Percentiles rank a stretch among this genome's conserved stretches.
Evolutionary conservation across 768 basidiomycete species (phyloP).

Genomic region (Leucosporidium yakuticum): DNA sequence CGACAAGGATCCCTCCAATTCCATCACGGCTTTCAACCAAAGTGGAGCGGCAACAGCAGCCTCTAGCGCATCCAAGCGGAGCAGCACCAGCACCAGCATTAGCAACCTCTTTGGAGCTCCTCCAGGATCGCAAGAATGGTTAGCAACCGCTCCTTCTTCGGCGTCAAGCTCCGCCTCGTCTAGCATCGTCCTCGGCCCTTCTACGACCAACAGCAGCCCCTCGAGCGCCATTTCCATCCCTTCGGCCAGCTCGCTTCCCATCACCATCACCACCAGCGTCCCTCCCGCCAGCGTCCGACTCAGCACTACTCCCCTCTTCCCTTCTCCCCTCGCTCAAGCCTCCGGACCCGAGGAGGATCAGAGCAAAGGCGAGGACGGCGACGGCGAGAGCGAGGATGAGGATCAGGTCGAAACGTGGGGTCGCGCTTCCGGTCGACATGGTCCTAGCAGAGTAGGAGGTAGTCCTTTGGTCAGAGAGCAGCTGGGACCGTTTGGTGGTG

Average conservation of each 20-base stretch:
- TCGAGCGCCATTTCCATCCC: slow-evolving; percentile 22
- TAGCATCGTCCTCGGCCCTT: neutral
- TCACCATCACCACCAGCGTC: slow-evolving; percentile 21
- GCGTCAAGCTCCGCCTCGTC: no score
- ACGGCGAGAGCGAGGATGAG: slow-evolving; percentile 29
- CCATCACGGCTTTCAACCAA: no score
- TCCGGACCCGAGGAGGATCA: slow-evolving; percentile 24
- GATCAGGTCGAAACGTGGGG: neutral
- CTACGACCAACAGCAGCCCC: neutral
- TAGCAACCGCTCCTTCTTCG: no score
- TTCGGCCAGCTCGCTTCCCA: slow-evolving; percentile 11
- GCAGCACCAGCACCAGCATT: no score
- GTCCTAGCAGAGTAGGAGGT: neutral
- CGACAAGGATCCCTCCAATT: no score
- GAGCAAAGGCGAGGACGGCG: slow-evolving; percentile 26
- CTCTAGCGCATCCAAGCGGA: no score
- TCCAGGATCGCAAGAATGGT: no score
- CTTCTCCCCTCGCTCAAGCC: slow-evolving; percentile 26
- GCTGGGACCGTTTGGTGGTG: slow-evolving; percentile 23
- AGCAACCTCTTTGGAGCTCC: no score
- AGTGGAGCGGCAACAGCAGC: no score
- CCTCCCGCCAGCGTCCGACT: slow-evolving; percentile 23
- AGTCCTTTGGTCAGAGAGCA: neutral
- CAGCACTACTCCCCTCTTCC: slow-evolving; percentile 32
- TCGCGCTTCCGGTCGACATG: neutral